phyloP scores from a whole-genome alignment of 495 filamentous ascomycete genomes.

The Neurospora hispaniola region DNA sequence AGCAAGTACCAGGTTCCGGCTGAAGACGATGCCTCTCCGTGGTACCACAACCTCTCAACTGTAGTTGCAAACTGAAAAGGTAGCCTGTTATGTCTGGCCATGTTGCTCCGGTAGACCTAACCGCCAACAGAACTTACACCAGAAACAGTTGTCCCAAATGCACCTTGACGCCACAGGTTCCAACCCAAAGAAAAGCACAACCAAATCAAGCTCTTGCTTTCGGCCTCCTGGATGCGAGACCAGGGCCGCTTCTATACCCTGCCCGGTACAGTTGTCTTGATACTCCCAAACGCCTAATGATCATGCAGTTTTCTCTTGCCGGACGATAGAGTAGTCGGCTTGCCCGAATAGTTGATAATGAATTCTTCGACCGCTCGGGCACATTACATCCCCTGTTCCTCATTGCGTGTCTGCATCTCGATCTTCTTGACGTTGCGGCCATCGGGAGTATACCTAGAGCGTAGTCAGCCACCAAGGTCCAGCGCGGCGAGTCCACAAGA shows the following conservation, averaged over 20 bases:
- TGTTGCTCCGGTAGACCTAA: background rate
- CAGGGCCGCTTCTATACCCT: background rate
- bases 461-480: background rate
- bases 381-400: background rate
- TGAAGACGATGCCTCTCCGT: background rate
- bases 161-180: background rate
- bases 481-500: background rate
- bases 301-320: background rate
- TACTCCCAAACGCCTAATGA: background rate
- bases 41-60: background rate
- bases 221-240: background rate
- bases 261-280: background rate
- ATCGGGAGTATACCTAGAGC: conserved; percentile 37
- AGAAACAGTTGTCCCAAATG: background rate
- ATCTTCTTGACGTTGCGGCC: conserved; percentile 45
- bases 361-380: background rate
- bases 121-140: background rate
- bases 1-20: background rate
- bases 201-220: background rate
- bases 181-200: background rate
- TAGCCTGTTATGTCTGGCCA: background rate
- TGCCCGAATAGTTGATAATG: background rate
- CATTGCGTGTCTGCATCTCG: conserved; percentile 7
- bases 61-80: background rate
- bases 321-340: background rate